phyloP scores from a whole-genome alignment of 441 rosid species.

The Gossypium aridum region DNA sequence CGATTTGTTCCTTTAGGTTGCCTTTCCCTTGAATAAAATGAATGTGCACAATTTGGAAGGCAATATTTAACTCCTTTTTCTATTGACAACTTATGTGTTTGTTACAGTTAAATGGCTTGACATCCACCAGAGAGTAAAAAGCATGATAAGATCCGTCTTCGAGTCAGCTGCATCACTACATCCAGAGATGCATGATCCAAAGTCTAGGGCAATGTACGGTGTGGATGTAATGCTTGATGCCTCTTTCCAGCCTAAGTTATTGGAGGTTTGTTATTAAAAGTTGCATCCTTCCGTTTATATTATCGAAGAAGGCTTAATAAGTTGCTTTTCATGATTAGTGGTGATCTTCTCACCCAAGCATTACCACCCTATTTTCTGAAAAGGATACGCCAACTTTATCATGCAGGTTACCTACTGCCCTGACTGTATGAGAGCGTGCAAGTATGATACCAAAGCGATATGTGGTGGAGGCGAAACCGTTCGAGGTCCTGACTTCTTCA shows the following conservation, averaged over 20 bases:
- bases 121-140: slow-evolving; percentile 54
- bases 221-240: slow-evolving; percentile 86
- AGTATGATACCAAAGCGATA: slow-evolving; percentile 50
- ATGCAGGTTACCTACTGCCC: slow-evolving; percentile 90
- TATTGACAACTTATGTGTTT: slow-evolving; percentile 8
- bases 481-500: slow-evolving; percentile 66
- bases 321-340: not conserved
- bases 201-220: slow-evolving; percentile 82
- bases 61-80: not conserved
- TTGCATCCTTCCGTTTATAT: not conserved
- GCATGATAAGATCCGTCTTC: slow-evolving; percentile 59
- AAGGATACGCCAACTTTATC: not conserved
- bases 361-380: no score
- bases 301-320: not conserved
- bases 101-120: slow-evolving; percentile 73
- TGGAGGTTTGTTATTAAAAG: slow-evolving; percentile 60
- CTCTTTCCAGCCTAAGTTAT: slow-evolving; percentile 67
- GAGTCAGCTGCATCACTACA: slow-evolving; percentile 75
- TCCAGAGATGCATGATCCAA: slow-evolving; percentile 83
- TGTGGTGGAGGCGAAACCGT: slow-evolving; percentile 32
- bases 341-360: not conserved
- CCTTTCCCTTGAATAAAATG: not conserved
- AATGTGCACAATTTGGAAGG: not conserved
- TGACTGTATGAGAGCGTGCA: slow-evolving; percentile 87
- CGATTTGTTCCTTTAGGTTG: not conserved